These are phyloP conservation scores for Westerdykella aurantiaca DNA, from an alignment of 2,329 filamentous ascomycete genomes.

Conservation along the genomic window DNA sequence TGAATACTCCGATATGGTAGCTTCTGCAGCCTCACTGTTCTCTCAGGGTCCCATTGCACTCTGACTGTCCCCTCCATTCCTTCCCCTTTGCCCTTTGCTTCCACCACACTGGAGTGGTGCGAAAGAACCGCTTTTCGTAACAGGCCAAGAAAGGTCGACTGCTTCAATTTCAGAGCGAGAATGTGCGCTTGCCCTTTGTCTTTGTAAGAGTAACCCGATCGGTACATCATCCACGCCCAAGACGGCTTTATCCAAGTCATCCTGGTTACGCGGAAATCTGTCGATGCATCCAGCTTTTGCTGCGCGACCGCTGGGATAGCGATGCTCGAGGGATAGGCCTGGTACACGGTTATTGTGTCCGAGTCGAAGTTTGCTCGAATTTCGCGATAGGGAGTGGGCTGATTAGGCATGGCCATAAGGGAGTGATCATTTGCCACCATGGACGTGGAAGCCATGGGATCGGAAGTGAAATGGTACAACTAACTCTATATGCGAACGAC, in stretches of 20 bases:
- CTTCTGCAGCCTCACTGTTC: conserved; percentile 42
- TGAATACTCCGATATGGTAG: conserved; percentile 54
- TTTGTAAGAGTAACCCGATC: conserved; percentile 56
- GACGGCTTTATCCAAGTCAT: conserved; percentile 64
- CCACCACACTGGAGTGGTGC: conserved; percentile 5
- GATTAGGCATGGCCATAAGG: background rate
- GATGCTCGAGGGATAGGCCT: conserved; percentile 53
- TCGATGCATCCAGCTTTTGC: conserved; percentile 50
- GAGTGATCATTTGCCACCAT: no score
- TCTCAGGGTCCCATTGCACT: conserved; percentile 62
- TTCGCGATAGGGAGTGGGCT: conserved; percentile 33
- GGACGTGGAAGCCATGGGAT: no score
- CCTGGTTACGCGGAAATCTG: conserved; percentile 48
- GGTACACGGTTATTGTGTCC: conserved; percentile 55
- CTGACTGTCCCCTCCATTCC: conserved; percentile 38
- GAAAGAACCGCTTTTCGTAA: conserved; percentile 36
- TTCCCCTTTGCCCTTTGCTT: conserved; percentile 12
- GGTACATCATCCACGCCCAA: conserved; percentile 61
- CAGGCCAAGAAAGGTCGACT: conserved; percentile 46
- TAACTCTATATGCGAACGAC: no score
- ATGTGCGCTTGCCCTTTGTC: conserved; percentile 51
- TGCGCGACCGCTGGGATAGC: conserved; percentile 47
- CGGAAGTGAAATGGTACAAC: no score
- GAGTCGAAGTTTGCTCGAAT: conserved; percentile 50
- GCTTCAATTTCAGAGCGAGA: conserved; percentile 53